Evolutionary conservation across 225 moss, liverwort and hornwort species (phyloP).

Genomic region (Pseudisothecium myosuroides): DNA sequence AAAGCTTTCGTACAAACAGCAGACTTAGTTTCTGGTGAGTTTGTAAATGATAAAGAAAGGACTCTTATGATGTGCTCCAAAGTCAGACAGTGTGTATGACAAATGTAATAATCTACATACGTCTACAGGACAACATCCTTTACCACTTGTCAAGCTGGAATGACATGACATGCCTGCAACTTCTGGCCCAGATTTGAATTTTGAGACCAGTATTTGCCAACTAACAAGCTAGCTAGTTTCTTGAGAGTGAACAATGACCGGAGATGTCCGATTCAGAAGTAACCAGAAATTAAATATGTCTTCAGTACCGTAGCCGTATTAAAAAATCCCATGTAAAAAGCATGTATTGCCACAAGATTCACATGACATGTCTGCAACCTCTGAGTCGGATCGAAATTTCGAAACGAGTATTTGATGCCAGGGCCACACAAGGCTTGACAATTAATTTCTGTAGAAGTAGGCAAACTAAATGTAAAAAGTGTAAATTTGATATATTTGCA

Average conservation of each 20-base stretch:
- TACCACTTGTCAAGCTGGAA: neutral
- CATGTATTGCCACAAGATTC: neutral
- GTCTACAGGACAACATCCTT: neutral
- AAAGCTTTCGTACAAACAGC: neutral
- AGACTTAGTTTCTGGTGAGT: slow-evolving; percentile 2
- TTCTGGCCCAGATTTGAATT: neutral
- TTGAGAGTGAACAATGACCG: neutral
- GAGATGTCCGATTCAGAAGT: neutral
- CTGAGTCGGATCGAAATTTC: neutral
- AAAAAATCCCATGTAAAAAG: neutral
- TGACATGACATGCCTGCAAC: neutral
- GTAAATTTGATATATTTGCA: neutral
- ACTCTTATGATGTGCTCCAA: slow-evolving; percentile 1
- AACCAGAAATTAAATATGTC: neutral
- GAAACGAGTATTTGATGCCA: neutral
- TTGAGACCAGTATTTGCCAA: neutral
- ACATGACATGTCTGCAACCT: neutral
- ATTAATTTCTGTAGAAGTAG: neutral
- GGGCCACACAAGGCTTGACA: neutral
- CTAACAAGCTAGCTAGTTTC: neutral
- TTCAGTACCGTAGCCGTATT: neutral
- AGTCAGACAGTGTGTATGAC: neutral
- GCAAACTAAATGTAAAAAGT: neutral
- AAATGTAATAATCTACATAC: neutral
- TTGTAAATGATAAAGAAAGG: slow-evolving; percentile 2